Base-by-base conservation (phyloP, 1,284 basidiomycete genomes). In the Trametes hirsuta region DNA sequence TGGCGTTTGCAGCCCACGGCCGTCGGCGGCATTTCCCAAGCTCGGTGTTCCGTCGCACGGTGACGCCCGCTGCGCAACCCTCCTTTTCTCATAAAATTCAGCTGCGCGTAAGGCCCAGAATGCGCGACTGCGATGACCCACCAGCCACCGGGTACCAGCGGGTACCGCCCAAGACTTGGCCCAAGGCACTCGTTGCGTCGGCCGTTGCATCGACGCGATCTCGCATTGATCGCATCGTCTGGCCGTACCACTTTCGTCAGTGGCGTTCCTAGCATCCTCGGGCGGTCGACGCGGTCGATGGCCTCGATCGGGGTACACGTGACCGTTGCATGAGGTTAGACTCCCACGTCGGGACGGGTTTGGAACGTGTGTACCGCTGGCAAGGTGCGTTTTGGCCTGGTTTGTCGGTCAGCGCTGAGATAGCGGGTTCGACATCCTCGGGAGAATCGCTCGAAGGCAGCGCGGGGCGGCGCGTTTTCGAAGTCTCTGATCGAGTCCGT, bases 291-390 rank as follows among this genome's bases (percentile, higher is more conserved):
- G 54, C 61, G 57, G 45, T 56, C 40, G 45, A n/a, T 47, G 35
- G 47, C 21, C 55, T 48, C 52, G 55, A 58, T 55, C 47, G 22
- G 15, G 44, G 48, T 30, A 18, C 63, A 67, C 66, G 66, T 67
- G 66, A 65, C 52, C 63, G 63, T 61, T 63, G 59, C 66, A 67
- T 67, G 59, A 54, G 66, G 66, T 53, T 63, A 62, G 57, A 11
- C 46, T 41, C 51, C 24, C 52, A 55, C 47, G 36, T 34, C 48
- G 37, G 46, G 50, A 48, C 64, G 61, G 59, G 61, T 55, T 47
- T 41, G 37, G 25, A 50, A 53, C 40, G 62, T 48, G 57, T 54
- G 21, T 42, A 47, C 64, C 64, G 56, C 22, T 53, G 35, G 44
- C n/a, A 37, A 36, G 60, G 61, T 37, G n/a, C 54, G 52, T 22